Conservation (phyloP, 129 eudicot species). For the Logfia minima region DNA sequence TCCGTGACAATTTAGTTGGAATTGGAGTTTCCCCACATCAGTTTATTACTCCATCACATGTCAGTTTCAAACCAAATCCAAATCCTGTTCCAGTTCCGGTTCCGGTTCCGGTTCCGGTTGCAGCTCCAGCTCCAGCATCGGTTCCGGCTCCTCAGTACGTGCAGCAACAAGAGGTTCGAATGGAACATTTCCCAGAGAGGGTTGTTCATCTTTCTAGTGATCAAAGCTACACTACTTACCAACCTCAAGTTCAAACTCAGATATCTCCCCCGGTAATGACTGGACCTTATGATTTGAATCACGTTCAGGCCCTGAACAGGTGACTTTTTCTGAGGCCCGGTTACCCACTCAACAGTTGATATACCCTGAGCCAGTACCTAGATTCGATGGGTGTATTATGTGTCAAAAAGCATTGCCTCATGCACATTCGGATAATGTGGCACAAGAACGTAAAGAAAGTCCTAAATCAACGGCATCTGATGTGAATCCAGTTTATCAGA, state of each 20-base stretch:
- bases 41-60: slow-evolving; percentile 53
- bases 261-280: slow-evolving; percentile 42
- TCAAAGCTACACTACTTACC: slow-evolving; percentile 52
- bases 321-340: slow-evolving; percentile 48
- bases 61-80: slow-evolving; percentile 45
- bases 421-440: slow-evolving; percentile 90
- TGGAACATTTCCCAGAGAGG: slow-evolving; percentile 52
- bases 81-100: slow-evolving; percentile 25
- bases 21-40: slow-evolving; percentile 50
- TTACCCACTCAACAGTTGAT: slow-evolving; percentile 49
- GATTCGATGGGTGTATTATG: slow-evolving; percentile 65
- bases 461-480: slow-evolving; percentile 45
- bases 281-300: slow-evolving; percentile 67
- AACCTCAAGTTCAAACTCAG: slow-evolving; percentile 57
- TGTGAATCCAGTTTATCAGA: slow-evolving; percentile 46
- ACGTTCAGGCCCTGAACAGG: slow-evolving; percentile 49
- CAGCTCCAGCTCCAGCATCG: background rate
- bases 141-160: slow-evolving; percentile 33
- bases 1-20: slow-evolving; percentile 42
- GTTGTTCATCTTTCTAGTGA: slow-evolving; percentile 54
- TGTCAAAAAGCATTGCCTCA: slow-evolving; percentile 91
- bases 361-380: slow-evolving; percentile 39
- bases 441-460: slow-evolving; percentile 60
- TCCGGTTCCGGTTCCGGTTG: slow-evolving; percentile 22
- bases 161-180: slow-evolving; percentile 52